Evolutionary conservation across 768 basidiomycete species (phyloP), one percentile per base, ranked within the genome.

Genomic region (Phallus indusiatus): DNA sequence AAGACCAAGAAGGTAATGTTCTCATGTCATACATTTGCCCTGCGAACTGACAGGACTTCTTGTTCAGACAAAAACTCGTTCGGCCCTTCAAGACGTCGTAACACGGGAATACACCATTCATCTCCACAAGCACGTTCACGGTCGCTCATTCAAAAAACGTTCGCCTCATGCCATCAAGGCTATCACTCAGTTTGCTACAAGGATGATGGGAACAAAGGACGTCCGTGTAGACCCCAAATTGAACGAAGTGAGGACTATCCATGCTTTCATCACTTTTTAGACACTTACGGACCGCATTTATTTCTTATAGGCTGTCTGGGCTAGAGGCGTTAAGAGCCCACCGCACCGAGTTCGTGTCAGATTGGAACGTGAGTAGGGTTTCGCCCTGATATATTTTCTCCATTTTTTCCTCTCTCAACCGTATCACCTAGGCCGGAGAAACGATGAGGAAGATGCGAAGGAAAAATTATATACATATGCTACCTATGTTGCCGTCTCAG

Each of bases 31-130:
- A 18, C 33, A 28, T 35, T 28, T 34, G 20, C 16, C 9, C 51
- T 14, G 22, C 2, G 7, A 7, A 28, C 4, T 28, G 28, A 28
- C 28, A 3, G 28, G 28, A 28, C 7, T 28, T 7, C 28, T 28
- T 28, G 28, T 21, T 54, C 47, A 84, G 81, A 79, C 28, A 75
- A 95, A 96, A 82, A 84, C 84, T 69, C 93, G 95, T 75, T 94
- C 93, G 61, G 95, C 95, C 57, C 90, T 97, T 72, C 84, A 90
- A 76, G 95, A 98, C 74, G 95, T 97, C 76, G 95, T 97, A 64
- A 90, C 94, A 65, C 87, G 94, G 69, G 95, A 99, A 74, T 96
- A 97, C 86, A 97, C 95, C 69, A 88, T 97, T 80, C 92, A 96
- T 76, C 78, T 97, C 46, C 93, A 96, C 86, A 96, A 95, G 75